Conservation (phyloP, 148 eudicot species). For the Mesembryanthemum crystallinum region DNA sequence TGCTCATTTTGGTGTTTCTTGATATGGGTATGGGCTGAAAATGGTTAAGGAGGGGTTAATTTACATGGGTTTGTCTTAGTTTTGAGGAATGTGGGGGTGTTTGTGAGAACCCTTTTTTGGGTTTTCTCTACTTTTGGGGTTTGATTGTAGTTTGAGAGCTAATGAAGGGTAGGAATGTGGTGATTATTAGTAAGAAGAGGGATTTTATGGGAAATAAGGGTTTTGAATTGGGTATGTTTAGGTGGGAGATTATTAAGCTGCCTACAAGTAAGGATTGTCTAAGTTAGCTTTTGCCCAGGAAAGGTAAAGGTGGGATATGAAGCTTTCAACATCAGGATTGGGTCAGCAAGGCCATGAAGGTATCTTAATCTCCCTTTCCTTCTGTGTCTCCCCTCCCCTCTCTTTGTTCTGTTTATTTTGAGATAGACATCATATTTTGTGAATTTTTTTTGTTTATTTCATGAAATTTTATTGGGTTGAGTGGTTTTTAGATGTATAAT, state of each 20-base stretch:
- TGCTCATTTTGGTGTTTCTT: not conserved
- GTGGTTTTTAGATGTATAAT: not conserved
- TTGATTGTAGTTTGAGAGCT: conserved; percentile 16
- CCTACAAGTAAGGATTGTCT: conserved; percentile 32
- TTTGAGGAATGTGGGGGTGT: too few species aligned
- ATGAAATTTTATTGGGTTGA: conserved; percentile 1
- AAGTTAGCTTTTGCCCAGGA: conserved; percentile 30
- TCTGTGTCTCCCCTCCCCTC: not conserved
- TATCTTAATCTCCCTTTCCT: conserved; percentile 1
- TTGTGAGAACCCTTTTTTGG: too few species aligned
- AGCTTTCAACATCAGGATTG: conserved; percentile 47
- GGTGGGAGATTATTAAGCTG: conserved; percentile 26
- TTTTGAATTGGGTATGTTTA: conserved; percentile 30
- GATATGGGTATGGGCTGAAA: conserved; percentile 13
- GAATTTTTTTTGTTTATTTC: not conserved
- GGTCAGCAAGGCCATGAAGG: conserved; percentile 49
- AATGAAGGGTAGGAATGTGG: too few species aligned
- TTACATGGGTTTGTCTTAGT: not conserved
- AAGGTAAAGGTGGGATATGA: conserved; percentile 37
- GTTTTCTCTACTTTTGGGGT: too few species aligned
- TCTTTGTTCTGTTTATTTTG: not conserved
- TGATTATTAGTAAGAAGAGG: conserved; percentile 16
- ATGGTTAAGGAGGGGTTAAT: not conserved
- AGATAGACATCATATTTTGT: not conserved
- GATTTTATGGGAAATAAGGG: conserved; percentile 33